Evolutionary conservation across 78 protist genomes (phyloP), one percentile per base, ranked within the genome.

Genomic region (Chrysochromulina parva): DNA sequence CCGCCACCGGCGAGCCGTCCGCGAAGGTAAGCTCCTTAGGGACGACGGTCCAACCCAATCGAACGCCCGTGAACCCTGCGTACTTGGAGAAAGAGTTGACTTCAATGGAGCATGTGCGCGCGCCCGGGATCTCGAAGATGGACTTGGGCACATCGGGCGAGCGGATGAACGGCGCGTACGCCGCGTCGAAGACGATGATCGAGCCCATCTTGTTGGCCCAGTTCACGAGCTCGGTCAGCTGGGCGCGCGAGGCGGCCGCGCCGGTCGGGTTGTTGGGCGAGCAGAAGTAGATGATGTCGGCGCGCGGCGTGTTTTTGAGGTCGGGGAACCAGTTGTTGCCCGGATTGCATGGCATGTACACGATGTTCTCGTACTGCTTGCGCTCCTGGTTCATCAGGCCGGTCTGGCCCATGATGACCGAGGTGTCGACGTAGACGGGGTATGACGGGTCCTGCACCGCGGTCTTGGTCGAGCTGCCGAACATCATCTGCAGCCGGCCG

Each of bases 251-350:
- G 54, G 88, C 88, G 28, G 67, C 69, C 53, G 88, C 88, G 53
- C 88, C 88, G 20, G 88, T 82, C 69, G 88, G 88, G 88, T 82
- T 82, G 88, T 82, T 82, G 17, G 88, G 88, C 52, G 88, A 82
- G 88, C 88, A 82, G 53, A 82, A 82, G 88, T 55, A 82, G 88
- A 82, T 14, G 13, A 82, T 24, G 88, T 82, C 88, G 24, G 88
- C 53, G 50, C 67, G 88, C 19, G 67, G 88, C 67, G 53, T 22
- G 22, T 2, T 3, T 13, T 1, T 0, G 55, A 82, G 88, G 69
- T 82, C 88, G 54, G 88, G 88, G 67, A 82, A 82, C 53, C 54
- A 82, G 88, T 57, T 14, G 88, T 82, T 82, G 28, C 7, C 2
- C 26, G 88, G 88, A 28, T 57, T 82, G 88, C 88, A 82, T 14